Conservation (phyloP, 768 basidiomycete genomes). For the Phanerochaete carnosa region DNA sequence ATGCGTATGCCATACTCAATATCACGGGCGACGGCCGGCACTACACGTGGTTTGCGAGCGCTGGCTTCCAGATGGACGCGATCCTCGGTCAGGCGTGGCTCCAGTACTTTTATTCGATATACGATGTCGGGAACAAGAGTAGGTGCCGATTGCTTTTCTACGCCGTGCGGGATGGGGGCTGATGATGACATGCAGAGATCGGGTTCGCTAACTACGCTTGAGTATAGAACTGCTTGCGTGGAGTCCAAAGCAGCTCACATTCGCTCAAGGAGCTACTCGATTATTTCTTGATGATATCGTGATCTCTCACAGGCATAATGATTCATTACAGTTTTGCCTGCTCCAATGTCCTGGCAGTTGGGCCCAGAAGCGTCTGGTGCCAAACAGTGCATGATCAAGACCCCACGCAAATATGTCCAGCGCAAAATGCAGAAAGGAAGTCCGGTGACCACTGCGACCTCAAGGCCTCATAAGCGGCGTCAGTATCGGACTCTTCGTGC, state of each 20-base stretch:
- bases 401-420: no score
- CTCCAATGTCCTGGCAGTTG: background rate
- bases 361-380: background rate
- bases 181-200: background rate
- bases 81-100: conserved; percentile 3
- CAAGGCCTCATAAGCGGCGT: no score
- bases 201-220: background rate
- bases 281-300: no score
- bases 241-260: no score
- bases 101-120: conserved; percentile 5
- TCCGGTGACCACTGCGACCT: no score
- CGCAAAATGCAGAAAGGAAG: no score
- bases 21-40: conserved; percentile 4
- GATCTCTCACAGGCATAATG: no score
- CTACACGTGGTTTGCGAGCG: conserved; percentile 3
- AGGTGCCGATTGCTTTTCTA: background rate
- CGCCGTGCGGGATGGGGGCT: background rate
- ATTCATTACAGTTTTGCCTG: no score
- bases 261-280: no score
- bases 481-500: no score
- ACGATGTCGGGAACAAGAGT: conserved; percentile 1
- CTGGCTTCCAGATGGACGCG: background rate
- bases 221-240: no score
- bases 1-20: background rate
- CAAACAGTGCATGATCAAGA: no score